These are phyloP conservation scores for Sporisorium scitamineum DNA, from an alignment of 1,284 basidiomycete species.

Conservation along the genomic window DNA sequence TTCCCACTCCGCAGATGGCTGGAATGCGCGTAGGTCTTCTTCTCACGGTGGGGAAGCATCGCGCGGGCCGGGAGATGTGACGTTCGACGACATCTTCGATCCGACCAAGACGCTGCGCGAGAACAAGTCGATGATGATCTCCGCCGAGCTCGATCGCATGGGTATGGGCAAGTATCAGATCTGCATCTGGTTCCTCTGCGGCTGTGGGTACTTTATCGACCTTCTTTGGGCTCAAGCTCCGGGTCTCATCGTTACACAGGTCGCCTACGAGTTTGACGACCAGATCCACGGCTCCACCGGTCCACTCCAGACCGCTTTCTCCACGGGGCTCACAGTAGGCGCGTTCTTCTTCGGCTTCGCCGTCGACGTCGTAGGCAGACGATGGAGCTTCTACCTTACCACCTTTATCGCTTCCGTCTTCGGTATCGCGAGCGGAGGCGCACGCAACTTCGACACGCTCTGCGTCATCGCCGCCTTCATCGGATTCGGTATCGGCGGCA, in stretches of 20 bases:
- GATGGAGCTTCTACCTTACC: constrained; percentile 63
- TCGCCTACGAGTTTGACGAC: constrained; percentile 50
- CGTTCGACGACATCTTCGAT: constrained; percentile 52
- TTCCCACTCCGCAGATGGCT: not conserved
- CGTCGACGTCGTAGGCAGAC: constrained; percentile 61
- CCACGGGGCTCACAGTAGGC: constrained; percentile 60
- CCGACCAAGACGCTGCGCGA: constrained; percentile 51
- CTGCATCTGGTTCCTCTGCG: constrained; percentile 62
- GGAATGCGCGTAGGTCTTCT: not conserved
- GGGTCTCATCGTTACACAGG: constrained; percentile 55
- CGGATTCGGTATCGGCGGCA: constrained; percentile 62
- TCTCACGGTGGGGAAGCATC: constrained; percentile 3
- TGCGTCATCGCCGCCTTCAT: constrained; percentile 55
- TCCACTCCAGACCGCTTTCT: constrained; percentile 55
- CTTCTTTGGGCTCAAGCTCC: constrained; percentile 64
- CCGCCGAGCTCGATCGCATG: constrained; percentile 58
- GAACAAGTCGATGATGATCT: constrained; percentile 60
- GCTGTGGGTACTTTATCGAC: constrained; percentile 64
- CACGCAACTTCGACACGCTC: constrained; percentile 52
- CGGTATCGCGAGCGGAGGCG: constrained; percentile 56
- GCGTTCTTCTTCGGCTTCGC: constrained; percentile 64
- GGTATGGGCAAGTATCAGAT: constrained; percentile 60
- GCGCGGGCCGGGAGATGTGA: constrained; percentile 17
- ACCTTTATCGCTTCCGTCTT: constrained; percentile 59
- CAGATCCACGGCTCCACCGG: constrained; percentile 47